phyloP scores from a whole-genome alignment of 441 rosid species.

The Bocquillonia castaneifolia region DNA sequence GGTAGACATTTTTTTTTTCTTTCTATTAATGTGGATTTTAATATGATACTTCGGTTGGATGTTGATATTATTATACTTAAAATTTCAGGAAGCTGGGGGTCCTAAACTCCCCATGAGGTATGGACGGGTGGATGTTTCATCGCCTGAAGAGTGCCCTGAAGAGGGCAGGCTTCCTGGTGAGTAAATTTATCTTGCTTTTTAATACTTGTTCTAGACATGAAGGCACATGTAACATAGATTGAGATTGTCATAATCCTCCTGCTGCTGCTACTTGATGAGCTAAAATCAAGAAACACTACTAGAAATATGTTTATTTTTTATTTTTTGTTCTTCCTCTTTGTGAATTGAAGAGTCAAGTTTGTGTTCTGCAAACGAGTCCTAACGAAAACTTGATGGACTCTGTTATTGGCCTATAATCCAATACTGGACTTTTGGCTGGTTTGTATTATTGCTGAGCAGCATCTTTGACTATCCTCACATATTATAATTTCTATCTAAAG shows the following conservation, averaged over 20 bases:
- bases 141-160: conserved; percentile 81
- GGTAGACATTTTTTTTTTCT: conserved; percentile 36
- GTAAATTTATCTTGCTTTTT: conserved; percentile 18
- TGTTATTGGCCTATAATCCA: too few species aligned
- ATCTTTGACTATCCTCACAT: not conserved
- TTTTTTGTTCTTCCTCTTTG: not conserved
- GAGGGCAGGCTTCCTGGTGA: conserved; percentile 98
- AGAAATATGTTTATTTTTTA: not conserved
- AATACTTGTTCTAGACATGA: not conserved
- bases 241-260: not conserved
- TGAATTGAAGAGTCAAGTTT: not conserved
- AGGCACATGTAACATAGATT: not conserved
- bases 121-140: conserved; percentile 75
- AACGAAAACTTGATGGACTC: not conserved
- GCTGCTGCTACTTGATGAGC: conserved; percentile 4
- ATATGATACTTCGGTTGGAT: conserved; percentile 3
- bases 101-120: conserved; percentile 87
- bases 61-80: conserved; percentile 21
- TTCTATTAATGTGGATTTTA: conserved; percentile 6
- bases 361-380: not conserved
- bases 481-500: not conserved
- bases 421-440: not conserved
- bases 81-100: conserved; percentile 83
- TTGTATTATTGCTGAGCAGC: not conserved
- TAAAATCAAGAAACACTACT: not conserved